These are phyloP conservation scores for Fabrea salina DNA, from an alignment of 169 alveolate genomes.

Conservation along the genomic window DNA sequence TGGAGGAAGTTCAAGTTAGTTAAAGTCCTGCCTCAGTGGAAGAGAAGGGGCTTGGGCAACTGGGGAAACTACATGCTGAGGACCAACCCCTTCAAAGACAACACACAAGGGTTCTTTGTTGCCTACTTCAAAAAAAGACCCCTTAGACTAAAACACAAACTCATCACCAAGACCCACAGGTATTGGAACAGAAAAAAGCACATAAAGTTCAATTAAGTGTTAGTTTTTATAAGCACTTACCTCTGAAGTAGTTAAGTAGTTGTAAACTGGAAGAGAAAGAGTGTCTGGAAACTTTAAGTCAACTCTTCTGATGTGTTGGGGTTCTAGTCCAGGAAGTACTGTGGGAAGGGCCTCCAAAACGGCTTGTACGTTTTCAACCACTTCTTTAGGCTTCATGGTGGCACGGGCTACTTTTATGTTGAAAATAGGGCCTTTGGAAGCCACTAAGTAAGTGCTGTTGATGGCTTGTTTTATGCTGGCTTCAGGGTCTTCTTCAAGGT, in stretches of 20 bases:
- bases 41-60: background rate
- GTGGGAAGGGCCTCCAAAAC: slow-evolving; percentile 6
- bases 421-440: slow-evolving; percentile 24
- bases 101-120: slow-evolving; percentile 23
- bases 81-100: background rate
- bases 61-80: background rate
- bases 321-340: background rate
- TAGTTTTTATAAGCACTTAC: background rate
- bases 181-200: background rate
- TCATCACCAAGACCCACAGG: background rate
- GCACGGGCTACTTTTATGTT: slow-evolving; percentile 12
- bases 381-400: slow-evolving; percentile 6
- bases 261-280: slow-evolving; percentile 21
- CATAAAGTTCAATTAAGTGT: background rate
- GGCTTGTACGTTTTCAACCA: slow-evolving; percentile 1
- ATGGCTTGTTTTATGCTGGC: background rate
- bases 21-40: background rate
- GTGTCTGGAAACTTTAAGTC: background rate
- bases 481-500: background rate
- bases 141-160: slow-evolving; percentile 1
- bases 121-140: background rate
- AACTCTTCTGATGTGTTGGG: background rate
- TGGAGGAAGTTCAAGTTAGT: slow-evolving; percentile 1
- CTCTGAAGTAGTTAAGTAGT: background rate
- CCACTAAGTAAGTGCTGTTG: background rate